These are phyloP conservation scores for Epithemia pelagica DNA, from an alignment of 108 stramenopile species.

Conservation along the genomic window DNA sequence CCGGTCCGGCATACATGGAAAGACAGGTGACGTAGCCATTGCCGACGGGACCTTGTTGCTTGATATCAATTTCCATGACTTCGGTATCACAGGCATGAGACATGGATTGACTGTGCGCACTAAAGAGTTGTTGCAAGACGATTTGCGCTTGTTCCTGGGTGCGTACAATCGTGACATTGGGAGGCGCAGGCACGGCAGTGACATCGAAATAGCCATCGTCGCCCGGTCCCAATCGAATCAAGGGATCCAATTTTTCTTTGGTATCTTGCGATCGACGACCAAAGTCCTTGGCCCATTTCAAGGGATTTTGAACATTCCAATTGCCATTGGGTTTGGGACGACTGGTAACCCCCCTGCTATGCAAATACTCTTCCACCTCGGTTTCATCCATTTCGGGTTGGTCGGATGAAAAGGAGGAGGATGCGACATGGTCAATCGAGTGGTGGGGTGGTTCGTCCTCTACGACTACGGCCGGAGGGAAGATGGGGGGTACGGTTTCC, in stretches of 20 bases:
- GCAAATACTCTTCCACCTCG: neutral
- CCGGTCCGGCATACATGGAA: conserved; percentile 84
- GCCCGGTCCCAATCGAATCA: conserved; percentile 41
- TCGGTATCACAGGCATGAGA: conserved; percentile 97
- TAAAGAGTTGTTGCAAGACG: conserved; percentile 50
- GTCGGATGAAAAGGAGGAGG: too few relatives aligned
- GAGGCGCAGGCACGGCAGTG: conserved; percentile 1
- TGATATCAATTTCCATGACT: conserved; percentile 93
- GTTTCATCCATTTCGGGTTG: too few relatives aligned
- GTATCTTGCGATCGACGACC: conserved; percentile 49
- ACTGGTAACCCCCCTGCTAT: conserved; percentile 1
- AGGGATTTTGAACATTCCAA: conserved; percentile 54
- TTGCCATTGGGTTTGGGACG: conserved; percentile 42
- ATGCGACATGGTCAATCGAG: too few relatives aligned
- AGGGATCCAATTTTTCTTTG: conserved; percentile 20
- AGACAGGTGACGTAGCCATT: conserved; percentile 96
- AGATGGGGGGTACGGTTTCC: too few relatives aligned
- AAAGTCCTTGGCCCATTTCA: conserved; percentile 61
- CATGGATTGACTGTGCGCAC: conserved; percentile 21
- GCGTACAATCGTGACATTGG: conserved; percentile 55
- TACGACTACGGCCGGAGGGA: too few relatives aligned
- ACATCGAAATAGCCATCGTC: conserved; percentile 72
- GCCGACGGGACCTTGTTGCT: conserved; percentile 83
- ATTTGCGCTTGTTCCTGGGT: conserved; percentile 58
- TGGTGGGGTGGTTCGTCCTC: too few relatives aligned